A percentile compares a stretch with the other conserved stretches of the same genome.
Conservation (phyloP, 495 filamentous ascomycete genomes). For the Tetracladium setigerum region DNA sequence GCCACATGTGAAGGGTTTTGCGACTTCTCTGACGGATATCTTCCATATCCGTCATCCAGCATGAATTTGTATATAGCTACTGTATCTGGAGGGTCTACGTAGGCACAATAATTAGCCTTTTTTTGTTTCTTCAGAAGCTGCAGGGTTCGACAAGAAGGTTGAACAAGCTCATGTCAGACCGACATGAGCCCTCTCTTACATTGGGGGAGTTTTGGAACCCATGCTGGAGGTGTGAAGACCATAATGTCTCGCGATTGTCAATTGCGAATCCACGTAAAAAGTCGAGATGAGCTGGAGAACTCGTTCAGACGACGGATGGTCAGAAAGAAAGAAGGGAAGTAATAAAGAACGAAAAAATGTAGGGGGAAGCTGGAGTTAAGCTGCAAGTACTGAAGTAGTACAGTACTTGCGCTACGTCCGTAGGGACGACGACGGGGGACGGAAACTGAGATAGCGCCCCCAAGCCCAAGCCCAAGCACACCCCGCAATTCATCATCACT, state of each 20-base stretch:
- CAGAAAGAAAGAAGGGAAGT: background rate
- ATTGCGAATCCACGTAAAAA: background rate
- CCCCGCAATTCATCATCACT: no score
- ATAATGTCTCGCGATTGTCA: slow-evolving; percentile 36
- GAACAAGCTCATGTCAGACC: background rate
- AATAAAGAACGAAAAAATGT: background rate
- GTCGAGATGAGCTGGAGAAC: background rate
- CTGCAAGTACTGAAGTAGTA: no score
- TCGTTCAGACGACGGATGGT: background rate
- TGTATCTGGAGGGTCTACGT: slow-evolving; percentile 49
- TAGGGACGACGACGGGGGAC: no score
- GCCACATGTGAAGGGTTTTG: slow-evolving; percentile 77
- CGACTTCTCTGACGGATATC: slow-evolving; percentile 54
- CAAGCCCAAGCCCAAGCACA: no score
- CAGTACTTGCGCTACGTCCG: no score
- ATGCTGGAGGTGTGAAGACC: slow-evolving; percentile 70
- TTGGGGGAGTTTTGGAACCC: slow-evolving; percentile 51
- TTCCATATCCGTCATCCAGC: slow-evolving; percentile 64
- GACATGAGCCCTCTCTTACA: slow-evolving; percentile 1
- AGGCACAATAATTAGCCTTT: background rate
- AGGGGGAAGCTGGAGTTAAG: background rate
- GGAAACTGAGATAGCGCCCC: no score
- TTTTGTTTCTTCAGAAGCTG: no score
- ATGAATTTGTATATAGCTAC: slow-evolving; percentile 77
- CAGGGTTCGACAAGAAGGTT: background rate